Evolutionary conservation across 345 rosid genomes (phyloP), one percentile per base, ranked within the genome.

Genomic region (Gossypium rotundifolium): DNA sequence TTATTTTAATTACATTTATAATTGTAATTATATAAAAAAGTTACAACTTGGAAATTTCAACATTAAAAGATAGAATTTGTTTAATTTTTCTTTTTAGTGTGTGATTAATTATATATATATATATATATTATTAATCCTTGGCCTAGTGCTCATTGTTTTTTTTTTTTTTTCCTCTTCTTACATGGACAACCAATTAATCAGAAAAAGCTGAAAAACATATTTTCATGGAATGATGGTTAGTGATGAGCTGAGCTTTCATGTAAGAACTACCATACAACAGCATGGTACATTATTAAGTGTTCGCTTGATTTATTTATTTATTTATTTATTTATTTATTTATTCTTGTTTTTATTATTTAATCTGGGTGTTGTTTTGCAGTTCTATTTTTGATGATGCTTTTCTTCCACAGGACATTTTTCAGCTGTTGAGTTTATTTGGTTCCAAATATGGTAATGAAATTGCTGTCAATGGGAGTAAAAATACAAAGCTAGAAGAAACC

Each of bases 391-490:
- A 2, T 66, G 68, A 57, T 33, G 12, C 11, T 46, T 44, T 52
- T 73, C 71, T 45, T 73, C 18, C 33, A 18, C 73, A 33, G 42
- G 63, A 54, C 33, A 54, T 55, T 48, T 33, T 40, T 51, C 14
- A 42, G 57, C 38, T 65, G 59, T 46, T 72, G 65, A 63, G 65
- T 29, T 76, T 2, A 33, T 49, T 11, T 62, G 22, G 53, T 45
- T 49, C 62, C 42, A 45, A 63, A 51, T 29, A 62, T 74, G 77
- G 69, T 49, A 78, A 77, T 54, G 67, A 62, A 70, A 48, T 74
- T 74, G 23, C 54, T 38, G 68, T 40, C 18, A 74, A 66, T 51
- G 27, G 18, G 25, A 48, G 48, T 46, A 1, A 59, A 51, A 55
- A 2, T 17, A 29, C 59, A 44, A 22, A 66, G 46, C 33, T 44